These are phyloP conservation scores for Ruellia speciosa DNA, from an alignment of 305 asterid genomes.

Conservation along the genomic window DNA sequence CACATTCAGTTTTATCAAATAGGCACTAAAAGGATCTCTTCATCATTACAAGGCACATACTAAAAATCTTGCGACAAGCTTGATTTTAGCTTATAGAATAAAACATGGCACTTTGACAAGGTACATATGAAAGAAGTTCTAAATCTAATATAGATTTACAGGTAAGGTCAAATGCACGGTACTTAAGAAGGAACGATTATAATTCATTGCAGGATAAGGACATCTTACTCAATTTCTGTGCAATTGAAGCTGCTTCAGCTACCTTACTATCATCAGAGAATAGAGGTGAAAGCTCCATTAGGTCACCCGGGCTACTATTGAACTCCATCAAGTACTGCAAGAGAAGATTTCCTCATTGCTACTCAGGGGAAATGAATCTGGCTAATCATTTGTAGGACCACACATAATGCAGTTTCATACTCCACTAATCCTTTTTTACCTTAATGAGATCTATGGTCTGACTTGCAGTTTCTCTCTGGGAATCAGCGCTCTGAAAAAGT, in stretches of 20 bases:
- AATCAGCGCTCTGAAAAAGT: conserved; percentile 79
- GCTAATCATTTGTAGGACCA: conserved; percentile 14
- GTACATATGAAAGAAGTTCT: neutral
- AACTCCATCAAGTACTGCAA: conserved; percentile 95
- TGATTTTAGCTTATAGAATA: neutral
- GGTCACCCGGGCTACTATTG: conserved; percentile 95
- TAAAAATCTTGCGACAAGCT: conserved; percentile 1
- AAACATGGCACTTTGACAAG: no score
- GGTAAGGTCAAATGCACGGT: neutral
- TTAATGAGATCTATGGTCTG: conserved; percentile 97
- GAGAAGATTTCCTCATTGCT: conserved; percentile 17
- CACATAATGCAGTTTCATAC: conserved; percentile 5
- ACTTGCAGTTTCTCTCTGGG: conserved; percentile 93
- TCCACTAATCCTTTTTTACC: conserved; percentile 31
- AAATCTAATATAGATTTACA: neutral
- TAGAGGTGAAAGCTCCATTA: conserved; percentile 94
- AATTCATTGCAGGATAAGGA: conserved; percentile 8
- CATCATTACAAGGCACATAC: neutral
- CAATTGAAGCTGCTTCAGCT: conserved; percentile 96
- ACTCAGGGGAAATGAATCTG: conserved; percentile 14
- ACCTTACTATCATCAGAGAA: conserved; percentile 96
- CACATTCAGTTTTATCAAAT: no score
- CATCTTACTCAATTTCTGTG: conserved; percentile 88
- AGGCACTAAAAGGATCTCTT: conserved; percentile 3
- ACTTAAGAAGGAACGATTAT: neutral